Evolutionary conservation across 1,284 basidiomycete genomes (phyloP).

Genomic region (Leccinum subspadiceum): DNA sequence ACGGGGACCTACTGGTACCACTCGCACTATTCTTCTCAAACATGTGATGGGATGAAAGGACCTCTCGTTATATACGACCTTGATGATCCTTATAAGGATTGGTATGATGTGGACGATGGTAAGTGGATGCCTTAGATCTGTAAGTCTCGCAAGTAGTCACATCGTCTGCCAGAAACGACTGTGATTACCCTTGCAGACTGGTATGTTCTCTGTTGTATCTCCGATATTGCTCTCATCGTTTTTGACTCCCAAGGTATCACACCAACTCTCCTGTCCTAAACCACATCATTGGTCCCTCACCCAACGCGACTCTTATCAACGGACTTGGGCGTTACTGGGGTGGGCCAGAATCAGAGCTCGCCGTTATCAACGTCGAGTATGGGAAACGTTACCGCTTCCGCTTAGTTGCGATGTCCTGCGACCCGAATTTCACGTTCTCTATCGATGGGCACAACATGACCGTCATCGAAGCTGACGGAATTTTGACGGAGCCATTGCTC

Average conservation of each 20-base stretch:
- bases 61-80: conserved; percentile 36
- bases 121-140: conserved; percentile 10
- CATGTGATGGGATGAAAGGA: conserved; percentile 30
- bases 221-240: not conserved
- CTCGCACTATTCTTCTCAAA: conserved; percentile 40
- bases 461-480: conserved; percentile 43
- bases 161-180: conserved; percentile 23
- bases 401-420: conserved; percentile 39
- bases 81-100: conserved; percentile 27
- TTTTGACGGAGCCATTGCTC: conserved; percentile 28
- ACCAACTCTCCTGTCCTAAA: conserved; percentile 15
- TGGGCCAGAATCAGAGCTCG: conserved; percentile 31
- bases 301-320: conserved; percentile 43
- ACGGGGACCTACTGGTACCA: conserved; percentile 47
- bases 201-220: conserved; percentile 8
- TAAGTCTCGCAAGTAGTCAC: not conserved
- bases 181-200: conserved; percentile 32
- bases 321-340: conserved; percentile 42
- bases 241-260: conserved; percentile 36
- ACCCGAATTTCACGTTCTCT: conserved; percentile 38
- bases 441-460: conserved; percentile 40
- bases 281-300: conserved; percentile 18
- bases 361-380: conserved; percentile 31
- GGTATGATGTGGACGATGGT: conserved; percentile 39
- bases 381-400: conserved; percentile 42